Conservation (phyloP, 495 filamentous ascomycete genomes). For the Penicillium manginii region DNA sequence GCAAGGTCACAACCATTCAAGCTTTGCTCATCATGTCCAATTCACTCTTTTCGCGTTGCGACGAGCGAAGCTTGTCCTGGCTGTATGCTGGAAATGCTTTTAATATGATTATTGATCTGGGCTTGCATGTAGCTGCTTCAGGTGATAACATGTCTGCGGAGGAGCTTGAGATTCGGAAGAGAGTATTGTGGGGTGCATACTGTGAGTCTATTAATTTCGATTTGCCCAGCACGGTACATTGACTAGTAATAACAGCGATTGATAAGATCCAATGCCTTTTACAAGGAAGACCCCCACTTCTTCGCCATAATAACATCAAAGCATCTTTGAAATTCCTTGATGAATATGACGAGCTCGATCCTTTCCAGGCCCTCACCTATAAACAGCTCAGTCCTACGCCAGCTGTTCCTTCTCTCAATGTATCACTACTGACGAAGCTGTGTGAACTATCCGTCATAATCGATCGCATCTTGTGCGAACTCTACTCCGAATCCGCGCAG, state of each 20-base stretch:
- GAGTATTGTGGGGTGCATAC: constrained; percentile 48
- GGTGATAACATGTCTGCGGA: constrained; percentile 33
- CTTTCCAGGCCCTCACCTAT: constrained; percentile 33
- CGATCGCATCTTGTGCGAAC: constrained; percentile 33
- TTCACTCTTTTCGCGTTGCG: constrained; percentile 40
- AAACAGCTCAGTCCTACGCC: constrained; percentile 8
- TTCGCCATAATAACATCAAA: constrained; percentile 34
- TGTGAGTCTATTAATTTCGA: constrained; percentile 19
- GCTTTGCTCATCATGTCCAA: constrained; percentile 46
- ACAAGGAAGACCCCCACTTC: constrained; percentile 36
- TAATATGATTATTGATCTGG: constrained; percentile 52
- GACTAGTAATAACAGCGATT: constrained; percentile 18
- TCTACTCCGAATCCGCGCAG: constrained; percentile 35
- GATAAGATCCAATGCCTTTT: constrained; percentile 42
- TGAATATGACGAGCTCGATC: constrained; percentile 40
- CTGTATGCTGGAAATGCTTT: constrained; percentile 50
- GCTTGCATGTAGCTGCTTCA: constrained; percentile 40
- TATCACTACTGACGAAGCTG: constrained; percentile 34
- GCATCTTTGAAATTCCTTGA: constrained; percentile 34
- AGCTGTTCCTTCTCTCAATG: constrained; percentile 30
- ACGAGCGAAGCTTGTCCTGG: constrained; percentile 50
- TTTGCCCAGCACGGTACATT: background rate
- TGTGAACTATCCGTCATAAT: constrained; percentile 37
- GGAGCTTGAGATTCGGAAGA: constrained; percentile 45
- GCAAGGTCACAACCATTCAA: constrained; percentile 50